Base-by-base conservation (phyloP, 106 monocot genomes). In the Triglochin maritima region DNA sequence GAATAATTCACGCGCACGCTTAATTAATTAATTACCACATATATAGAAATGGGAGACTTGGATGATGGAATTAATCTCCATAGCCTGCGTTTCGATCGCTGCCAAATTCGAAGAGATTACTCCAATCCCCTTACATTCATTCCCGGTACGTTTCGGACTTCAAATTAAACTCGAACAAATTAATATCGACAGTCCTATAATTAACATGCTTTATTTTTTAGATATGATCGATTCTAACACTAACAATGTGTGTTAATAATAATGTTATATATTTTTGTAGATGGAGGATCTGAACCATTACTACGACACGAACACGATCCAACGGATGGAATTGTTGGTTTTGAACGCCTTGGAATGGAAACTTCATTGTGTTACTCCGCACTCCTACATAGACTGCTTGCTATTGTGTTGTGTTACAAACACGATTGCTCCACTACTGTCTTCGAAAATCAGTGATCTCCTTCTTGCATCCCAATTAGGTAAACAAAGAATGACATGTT, bases 321-420 rank as follows among this genome's bases (percentile, higher is more conserved):
- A 75, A 64, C 75, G 73, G 56, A 89, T 84, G 93, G 93, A 93
- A 56, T 15, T 93, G 54, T 50, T 76, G 11, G 72, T 93, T 12
- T 82, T 93, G 51, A 85, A 82, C 63, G 83, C 89, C 2, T 71
- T 93, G 9, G 70, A 86, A 29, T 93, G 93, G 93, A 65, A 80
- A 2, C 66, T 93, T 66, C 63, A 78, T 59, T 82, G 84, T 68
- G 72, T 93, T 45, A 93, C 86, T 2, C 59, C 86, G 0, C 80
- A 71, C 75, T 82, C 89, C 56, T 93, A 78, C 67, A 48, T 84
- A 5, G 69, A 70, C 44, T 29, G 29, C 29, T 29, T 29, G 29
- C 29, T 29, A 29, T 29, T 29, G 29, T 29, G 29, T 29, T 29
- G 29, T 29, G 29, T 29, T 29, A 29, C 29, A 29, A 29, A 29